These are phyloP conservation scores for Suhomyces atakaporum DNA, from an alignment of 1,139 yeast genomes.

Conservation along the genomic window DNA sequence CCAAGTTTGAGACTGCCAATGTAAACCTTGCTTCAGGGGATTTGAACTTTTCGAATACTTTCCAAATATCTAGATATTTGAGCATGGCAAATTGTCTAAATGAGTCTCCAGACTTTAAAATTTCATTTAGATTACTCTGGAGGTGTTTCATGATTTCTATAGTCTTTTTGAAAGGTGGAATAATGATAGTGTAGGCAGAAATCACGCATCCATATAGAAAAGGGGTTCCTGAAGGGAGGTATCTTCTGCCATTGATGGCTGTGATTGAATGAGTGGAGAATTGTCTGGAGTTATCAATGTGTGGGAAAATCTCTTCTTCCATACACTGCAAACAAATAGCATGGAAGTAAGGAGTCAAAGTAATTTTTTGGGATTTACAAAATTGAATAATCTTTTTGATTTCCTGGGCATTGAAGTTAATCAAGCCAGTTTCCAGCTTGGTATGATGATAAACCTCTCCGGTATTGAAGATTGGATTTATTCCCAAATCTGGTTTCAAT, in stretches of 20 bases:
- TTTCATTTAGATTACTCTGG: not conserved
- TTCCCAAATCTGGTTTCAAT: conserved; percentile 1
- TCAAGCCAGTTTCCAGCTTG: conserved; percentile 10
- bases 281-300: conserved; percentile 3
- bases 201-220: conserved; percentile 25
- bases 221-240: conserved; percentile 12
- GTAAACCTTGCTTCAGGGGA: conserved; percentile 18
- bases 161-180: conserved; percentile 17
- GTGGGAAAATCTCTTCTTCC: conserved; percentile 6
- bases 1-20: conserved; percentile 26
- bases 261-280: conserved; percentile 12
- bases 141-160: conserved; percentile 1
- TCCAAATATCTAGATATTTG: conserved; percentile 18
- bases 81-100: conserved; percentile 12
- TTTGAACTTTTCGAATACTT: conserved; percentile 14
- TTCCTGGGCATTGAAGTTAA: conserved; percentile 13
- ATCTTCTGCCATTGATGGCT: conserved; percentile 18
- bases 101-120: not conserved
- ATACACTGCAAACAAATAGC: conserved; percentile 12
- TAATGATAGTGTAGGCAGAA: conserved; percentile 19
- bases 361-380: conserved; percentile 11
- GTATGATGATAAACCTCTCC: conserved; percentile 3
- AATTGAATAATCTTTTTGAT: conserved; percentile 4
- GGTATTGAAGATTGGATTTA: conserved; percentile 7
- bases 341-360: conserved; percentile 16